phyloP scores from a whole-genome alignment of 805 yeast genomes.

The Candida saitoana region DNA sequence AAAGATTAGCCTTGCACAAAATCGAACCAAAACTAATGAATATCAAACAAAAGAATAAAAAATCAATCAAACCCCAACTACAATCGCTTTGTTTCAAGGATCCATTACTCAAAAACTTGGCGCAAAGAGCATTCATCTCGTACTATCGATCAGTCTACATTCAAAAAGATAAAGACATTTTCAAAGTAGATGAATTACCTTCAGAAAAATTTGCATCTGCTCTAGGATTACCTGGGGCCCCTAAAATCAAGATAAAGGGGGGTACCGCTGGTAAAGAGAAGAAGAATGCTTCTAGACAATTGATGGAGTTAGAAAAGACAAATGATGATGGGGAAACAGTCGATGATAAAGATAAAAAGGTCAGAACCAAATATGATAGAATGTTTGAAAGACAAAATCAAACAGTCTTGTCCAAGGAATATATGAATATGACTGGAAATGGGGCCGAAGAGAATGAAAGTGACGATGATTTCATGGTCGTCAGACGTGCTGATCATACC shows the following conservation, averaged over 20 bases:
- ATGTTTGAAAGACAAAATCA: slow-evolving; percentile 96
- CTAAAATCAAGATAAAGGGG: slow-evolving; percentile 72
- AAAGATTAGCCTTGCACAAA: slow-evolving; percentile 54
- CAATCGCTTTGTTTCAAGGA: slow-evolving; percentile 89
- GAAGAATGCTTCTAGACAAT: slow-evolving; percentile 77
- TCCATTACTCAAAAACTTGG: slow-evolving; percentile 87
- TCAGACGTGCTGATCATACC: slow-evolving; percentile 75
- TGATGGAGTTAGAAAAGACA: slow-evolving; percentile 51
- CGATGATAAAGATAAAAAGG: slow-evolving; percentile 38
- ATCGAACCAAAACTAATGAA: slow-evolving; percentile 71
- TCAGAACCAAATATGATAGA: slow-evolving; percentile 85
- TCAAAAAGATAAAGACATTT: slow-evolving; percentile 84
- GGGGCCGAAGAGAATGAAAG: slow-evolving; percentile 24
- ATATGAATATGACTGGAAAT: slow-evolving; percentile 63
- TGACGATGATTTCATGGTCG: slow-evolving; percentile 74
- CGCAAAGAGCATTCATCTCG: slow-evolving; percentile 92
- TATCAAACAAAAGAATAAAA: slow-evolving; percentile 69
- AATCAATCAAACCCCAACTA: slow-evolving; percentile 73
- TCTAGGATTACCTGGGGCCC: slow-evolving; percentile 93
- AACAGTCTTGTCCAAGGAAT: slow-evolving; percentile 85
- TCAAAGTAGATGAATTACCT: slow-evolving; percentile 72
- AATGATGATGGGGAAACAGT: slow-evolving; percentile 56
- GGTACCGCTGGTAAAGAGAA: slow-evolving; percentile 57
- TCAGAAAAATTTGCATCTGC: slow-evolving; percentile 82
- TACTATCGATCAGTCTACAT: slow-evolving; percentile 80